phyloP scores from a whole-genome alignment of 164 flowering plant species.

The Stephania japonica region DNA sequence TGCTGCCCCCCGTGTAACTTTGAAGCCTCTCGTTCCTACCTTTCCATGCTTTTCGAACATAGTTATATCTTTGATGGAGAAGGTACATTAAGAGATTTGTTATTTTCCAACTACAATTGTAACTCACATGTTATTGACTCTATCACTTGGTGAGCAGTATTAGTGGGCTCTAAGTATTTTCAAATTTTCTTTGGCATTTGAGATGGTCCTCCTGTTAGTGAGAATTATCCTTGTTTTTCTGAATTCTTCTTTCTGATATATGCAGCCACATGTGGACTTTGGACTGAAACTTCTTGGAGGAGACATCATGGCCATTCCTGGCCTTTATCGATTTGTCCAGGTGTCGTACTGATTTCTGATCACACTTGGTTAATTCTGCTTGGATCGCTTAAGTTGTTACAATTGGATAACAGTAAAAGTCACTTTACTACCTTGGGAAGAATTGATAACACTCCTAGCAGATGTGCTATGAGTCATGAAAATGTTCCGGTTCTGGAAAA shows the following conservation, averaged over 20 bases:
- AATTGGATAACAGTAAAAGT: background rate
- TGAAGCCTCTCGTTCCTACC: slow-evolving; percentile 84
- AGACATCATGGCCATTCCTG: slow-evolving; percentile 91
- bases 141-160: background rate
- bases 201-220: background rate
- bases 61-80: slow-evolving; percentile 66
- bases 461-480: background rate
- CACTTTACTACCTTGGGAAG: background rate
- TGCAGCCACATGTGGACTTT: slow-evolving; percentile 85
- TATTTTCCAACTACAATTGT: background rate
- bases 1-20: slow-evolving; percentile 51
- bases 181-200: background rate
- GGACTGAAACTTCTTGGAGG: slow-evolving; percentile 70
- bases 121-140: background rate
- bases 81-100: slow-evolving; percentile 31
- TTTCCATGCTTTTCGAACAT: slow-evolving; percentile 82
- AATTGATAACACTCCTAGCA: background rate
- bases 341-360: slow-evolving; percentile 32
- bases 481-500: too few relatives aligned
- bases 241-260: slow-evolving; percentile 2
- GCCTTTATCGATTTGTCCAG: slow-evolving; percentile 68
- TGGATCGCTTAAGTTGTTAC: background rate
- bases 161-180: background rate
- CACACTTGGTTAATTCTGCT: background rate
- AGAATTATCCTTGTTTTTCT: background rate